Evolutionary conservation across 1,284 basidiomycete species (phyloP).

Genomic region (Fomitopsis betulina): DNA sequence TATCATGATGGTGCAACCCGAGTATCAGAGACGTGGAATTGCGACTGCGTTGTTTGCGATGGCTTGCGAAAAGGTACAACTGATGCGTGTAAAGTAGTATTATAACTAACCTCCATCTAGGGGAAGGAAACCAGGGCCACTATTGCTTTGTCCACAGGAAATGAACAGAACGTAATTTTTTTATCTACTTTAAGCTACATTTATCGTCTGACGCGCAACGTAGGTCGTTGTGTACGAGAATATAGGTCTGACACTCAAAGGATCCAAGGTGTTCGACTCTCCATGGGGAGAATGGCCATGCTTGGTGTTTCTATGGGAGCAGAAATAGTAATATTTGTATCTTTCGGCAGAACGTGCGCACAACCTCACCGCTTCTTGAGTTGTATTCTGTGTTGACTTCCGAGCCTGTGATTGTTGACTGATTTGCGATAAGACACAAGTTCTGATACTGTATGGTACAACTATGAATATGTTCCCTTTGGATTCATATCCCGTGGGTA

Average conservation of each 20-base stretch:
- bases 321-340: too few relatives aligned
- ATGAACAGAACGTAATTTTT: conserved; percentile 11
- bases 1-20: conserved; percentile 3
- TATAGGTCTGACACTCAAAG: conserved; percentile 9
- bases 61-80: conserved; percentile 12
- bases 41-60: conserved; percentile 13
- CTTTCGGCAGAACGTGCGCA: too few relatives aligned
- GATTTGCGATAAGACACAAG: too few relatives aligned
- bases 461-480: too few relatives aligned
- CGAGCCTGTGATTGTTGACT: too few relatives aligned
- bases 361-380: too few relatives aligned
- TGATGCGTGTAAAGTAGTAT: too few relatives aligned
- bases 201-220: background rate
- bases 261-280: conserved; percentile 8
- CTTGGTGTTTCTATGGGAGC: conserved; percentile 12
- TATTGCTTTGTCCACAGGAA: conserved; percentile 13
- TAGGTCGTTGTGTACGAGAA: conserved; percentile 13
- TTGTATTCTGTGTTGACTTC: too few relatives aligned
- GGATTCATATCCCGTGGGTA: too few relatives aligned
- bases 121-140: conserved; percentile 8
- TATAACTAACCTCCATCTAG: background rate
- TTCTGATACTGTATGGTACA: too few relatives aligned
- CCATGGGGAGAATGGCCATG: conserved; percentile 14
- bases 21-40: conserved; percentile 15
- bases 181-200: background rate